phyloP scores from a whole-genome alignment of 352 stramenopile genomes.

The Phytophthora megakarya region DNA sequence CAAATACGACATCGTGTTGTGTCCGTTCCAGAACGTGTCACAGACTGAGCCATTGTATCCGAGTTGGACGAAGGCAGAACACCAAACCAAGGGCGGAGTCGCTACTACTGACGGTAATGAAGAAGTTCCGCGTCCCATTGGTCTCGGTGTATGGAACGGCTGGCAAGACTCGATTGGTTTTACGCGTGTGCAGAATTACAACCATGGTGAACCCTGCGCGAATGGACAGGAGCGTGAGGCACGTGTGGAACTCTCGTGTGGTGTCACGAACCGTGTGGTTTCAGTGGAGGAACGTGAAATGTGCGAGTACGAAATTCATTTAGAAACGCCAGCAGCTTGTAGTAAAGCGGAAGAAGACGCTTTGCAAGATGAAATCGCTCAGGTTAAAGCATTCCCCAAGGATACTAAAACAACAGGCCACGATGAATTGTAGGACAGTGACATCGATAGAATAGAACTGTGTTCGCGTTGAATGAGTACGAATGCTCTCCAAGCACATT shows the following conservation, averaged over 20 bases:
- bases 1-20: conserved; percentile 66
- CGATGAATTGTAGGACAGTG: too few relatives aligned
- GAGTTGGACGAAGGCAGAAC: conserved; percentile 57
- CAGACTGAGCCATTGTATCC: conserved; percentile 70
- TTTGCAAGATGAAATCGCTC: conserved; percentile 25
- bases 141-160: conserved; percentile 68
- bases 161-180: conserved; percentile 51
- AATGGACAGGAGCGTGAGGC: conserved; percentile 80
- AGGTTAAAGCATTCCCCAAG: conserved; percentile 11
- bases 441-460: too few relatives aligned
- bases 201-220: conserved; percentile 82
- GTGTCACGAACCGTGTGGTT: conserved; percentile 71
- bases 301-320: conserved; percentile 89
- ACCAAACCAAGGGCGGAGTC: conserved; percentile 39
- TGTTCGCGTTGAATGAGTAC: too few relatives aligned
- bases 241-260: conserved; percentile 81
- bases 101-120: conserved; percentile 13
- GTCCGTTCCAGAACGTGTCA: conserved; percentile 83
- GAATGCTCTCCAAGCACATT: too few relatives aligned
- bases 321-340: conserved; percentile 75
- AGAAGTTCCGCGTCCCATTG: conserved; percentile 38
- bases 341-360: conserved; percentile 26
- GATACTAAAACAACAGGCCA: too few relatives aligned
- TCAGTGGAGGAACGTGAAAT: conserved; percentile 90
- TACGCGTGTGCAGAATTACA: conserved; percentile 62